These are phyloP conservation scores for Aspergillus asperescens DNA, from an alignment of 495 filamentous ascomycete species.

Conservation along the genomic window DNA sequence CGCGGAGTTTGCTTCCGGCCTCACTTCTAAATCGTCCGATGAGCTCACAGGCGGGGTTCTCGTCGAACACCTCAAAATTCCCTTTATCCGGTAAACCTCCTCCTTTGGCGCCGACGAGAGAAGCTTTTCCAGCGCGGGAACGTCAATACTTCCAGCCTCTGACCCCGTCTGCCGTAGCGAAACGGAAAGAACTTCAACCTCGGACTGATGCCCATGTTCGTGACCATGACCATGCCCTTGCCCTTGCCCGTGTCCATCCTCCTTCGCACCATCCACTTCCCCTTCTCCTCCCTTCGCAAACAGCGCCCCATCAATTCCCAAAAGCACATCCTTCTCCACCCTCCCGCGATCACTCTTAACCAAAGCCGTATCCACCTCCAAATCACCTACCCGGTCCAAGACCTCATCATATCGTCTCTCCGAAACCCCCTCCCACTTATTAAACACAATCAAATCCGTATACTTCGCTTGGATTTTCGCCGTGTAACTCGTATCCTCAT, in stretches of 20 bases:
- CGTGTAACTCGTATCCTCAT: conserved; percentile 85
- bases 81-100: conserved; percentile 94
- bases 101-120: conserved; percentile 73
- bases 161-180: conserved; percentile 44
- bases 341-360: conserved; percentile 74
- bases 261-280: conserved; percentile 12
- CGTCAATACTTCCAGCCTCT: conserved; percentile 48
- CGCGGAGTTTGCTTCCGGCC: neutral
- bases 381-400: conserved; percentile 76
- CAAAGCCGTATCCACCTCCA: conserved; percentile 74
- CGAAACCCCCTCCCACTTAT: conserved; percentile 81
- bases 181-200: conserved; percentile 85
- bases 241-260: conserved; percentile 18
- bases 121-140: conserved; percentile 58
- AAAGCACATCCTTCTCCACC: conserved; percentile 69
- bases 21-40: conserved; percentile 35
- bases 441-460: conserved; percentile 89
- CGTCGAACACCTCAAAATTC: conserved; percentile 58
- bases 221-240: conserved; percentile 45
- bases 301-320: conserved; percentile 81
- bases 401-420: conserved; percentile 75
- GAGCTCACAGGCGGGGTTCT: conserved; percentile 53
- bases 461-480: conserved; percentile 82
- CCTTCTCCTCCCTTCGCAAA: conserved; percentile 56
- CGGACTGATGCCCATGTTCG: conserved; percentile 66